Base-by-base conservation (phyloP, 2,329 filamentous ascomycete species). In the Colletotrichum cereale region DNA sequence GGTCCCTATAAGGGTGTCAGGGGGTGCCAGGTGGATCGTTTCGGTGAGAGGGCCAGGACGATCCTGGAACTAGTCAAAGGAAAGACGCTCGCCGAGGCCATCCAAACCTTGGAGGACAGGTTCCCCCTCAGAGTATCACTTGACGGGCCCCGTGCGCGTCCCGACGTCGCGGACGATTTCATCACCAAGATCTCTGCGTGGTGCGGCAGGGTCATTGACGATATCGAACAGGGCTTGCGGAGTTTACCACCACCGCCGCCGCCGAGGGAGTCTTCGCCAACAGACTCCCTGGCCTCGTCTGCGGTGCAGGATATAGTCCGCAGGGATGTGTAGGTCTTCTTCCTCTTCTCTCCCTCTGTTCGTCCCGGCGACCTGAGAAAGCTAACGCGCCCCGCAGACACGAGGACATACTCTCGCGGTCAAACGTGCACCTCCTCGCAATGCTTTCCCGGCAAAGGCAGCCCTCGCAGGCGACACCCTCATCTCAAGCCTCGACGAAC, bases 81-180 rank as follows among this genome's bases (percentile, higher is more conserved):
- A 24, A 52, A 48, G 29, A 60, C 24, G 26, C 38, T 71, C 29
- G 55, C 48, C 6, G 72, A 75, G 12, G 72, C 74, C 36, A 40
- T 69, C 12, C 16, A n/a, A 7, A 8, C 18, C 11, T 44, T 74
- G 18, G 55, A 47, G 6, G 44, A 38, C 12, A 52, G 12, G 16
- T 74, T 65, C 29, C 71, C 66, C 12, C 52, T 71, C 24, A 42
- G 47, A 18, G 38, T 48, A 1, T 21, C 36, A 10, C 31, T 36
- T 7, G 42, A 62, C n/a, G 42, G 44, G 14, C 18, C 29, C 16
- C 31, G 50, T 26, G 18, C 29, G 5, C 29, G 40, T 14, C 29
- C 31, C 34, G 34, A 56, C 2, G 38, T 53, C 26, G 56, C n/a
- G 21, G n/a, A 12, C 31, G 63, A 42, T 8, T 56, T 71, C 26